Evolutionary conservation across 2,329 filamentous ascomycete genomes (phyloP).

Genomic region (Aspergillus tubingensis): DNA sequence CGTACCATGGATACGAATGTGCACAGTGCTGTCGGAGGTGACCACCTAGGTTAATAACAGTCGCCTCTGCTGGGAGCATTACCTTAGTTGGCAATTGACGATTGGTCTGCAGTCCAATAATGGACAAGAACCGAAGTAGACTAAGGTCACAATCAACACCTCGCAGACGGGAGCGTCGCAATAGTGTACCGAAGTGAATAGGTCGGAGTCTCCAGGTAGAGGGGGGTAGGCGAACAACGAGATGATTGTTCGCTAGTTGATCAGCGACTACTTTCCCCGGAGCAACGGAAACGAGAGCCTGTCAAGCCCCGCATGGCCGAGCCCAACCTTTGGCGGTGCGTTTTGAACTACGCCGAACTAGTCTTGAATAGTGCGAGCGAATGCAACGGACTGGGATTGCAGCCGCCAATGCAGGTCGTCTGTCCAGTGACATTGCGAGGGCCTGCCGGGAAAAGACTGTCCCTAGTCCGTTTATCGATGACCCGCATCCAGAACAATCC

Average conservation of each 20-base stretch:
- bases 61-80: not conserved
- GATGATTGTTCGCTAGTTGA: not conserved
- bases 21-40: not conserved
- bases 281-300: constrained; percentile 36
- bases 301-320: constrained; percentile 39
- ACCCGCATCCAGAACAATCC: not conserved
- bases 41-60: not conserved
- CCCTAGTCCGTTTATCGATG: not conserved
- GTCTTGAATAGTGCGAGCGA: not conserved
- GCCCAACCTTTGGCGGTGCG: constrained; percentile 20
- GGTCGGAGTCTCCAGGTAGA: no score
- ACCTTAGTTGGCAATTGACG: no score
- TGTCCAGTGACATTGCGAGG: not conserved
- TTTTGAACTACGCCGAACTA: constrained; percentile 9
- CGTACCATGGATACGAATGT: not conserved
- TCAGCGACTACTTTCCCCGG: constrained; percentile 29
- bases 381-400: not conserved
- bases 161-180: no score
- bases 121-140: not conserved
- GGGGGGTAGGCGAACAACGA: no score
- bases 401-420: constrained; percentile 8
- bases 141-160: not conserved
- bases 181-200: no score
- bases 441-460: constrained; percentile 7
- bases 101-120: no score